Base-by-base conservation (phyloP, 2,329 filamentous ascomycete species). In the Cercospora berteroae region DNA sequence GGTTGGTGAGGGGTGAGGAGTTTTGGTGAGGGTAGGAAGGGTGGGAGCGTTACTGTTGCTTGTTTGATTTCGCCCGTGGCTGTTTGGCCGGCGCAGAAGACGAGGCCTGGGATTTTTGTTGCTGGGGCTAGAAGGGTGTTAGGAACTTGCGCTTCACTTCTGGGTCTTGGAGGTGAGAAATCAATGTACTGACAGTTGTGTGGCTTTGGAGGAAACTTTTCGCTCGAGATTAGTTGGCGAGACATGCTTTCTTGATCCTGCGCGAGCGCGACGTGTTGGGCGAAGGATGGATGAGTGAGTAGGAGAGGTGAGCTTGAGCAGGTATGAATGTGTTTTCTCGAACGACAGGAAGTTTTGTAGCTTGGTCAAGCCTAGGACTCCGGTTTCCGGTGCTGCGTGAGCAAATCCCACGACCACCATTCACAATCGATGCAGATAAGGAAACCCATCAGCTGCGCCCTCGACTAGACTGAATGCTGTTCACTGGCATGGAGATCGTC, bases 21-120 rank as follows among this genome's bases (percentile, higher is more conserved):
- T 10, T 33, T 33, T 4, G 9, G 9, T 10, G n/a, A n/a, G 25
- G 5, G 25, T 3, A 27, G 31, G 31, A 36, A 1, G 31, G 12
- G 31, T 3, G 13, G 5, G 31, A 16, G 52, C 36, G 23, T 65
- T 65, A 82, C 80, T 13, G 81, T 82, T 42, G 81, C 81, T 66
- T 82, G 78, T 73, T 81, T 82, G 61, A 83, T 83, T 68, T 83
- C 81, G 62, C 81, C 81, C 7, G 81, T 82, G n/a, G 81, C 81
- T n/a, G 81, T 83, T 72, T 83, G 81, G 3, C 81, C 81, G 5
- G 81, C 81, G 33, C 79, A 81, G 70, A 83, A 83, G 59, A 83
- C 81, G 16, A 83, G 80, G 27, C 81, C 81, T 0, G 81, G 81
- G 4, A 83, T 77, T 67, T 82, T 82, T 57, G 77, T 75, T 1